Percentiles rank a stretch among this genome's conserved stretches.
Evolutionary conservation across 2,329 filamentous ascomycete genomes (phyloP).

Genomic region (Colletotrichum spinosum): DNA sequence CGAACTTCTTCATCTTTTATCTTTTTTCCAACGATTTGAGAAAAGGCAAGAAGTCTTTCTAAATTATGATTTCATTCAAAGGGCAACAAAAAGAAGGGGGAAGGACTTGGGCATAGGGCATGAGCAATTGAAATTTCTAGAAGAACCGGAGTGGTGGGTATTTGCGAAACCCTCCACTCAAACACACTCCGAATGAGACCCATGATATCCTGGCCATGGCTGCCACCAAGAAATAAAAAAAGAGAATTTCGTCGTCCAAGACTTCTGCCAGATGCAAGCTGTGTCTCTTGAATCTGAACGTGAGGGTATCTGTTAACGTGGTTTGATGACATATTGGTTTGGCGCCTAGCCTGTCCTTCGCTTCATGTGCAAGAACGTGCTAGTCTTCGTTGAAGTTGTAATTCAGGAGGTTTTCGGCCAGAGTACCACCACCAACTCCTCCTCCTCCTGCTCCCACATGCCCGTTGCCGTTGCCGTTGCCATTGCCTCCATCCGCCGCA

Average conservation of each 20-base stretch:
- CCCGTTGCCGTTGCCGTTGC: conserved; percentile 2
- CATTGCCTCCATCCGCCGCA: neutral
- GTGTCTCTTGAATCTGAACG: neutral
- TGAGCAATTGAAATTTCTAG: conserved; percentile 35
- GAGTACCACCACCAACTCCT: conserved; percentile 13
- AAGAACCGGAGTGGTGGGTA: conserved; percentile 32
- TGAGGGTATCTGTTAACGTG: too few relatives aligned
- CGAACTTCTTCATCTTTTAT: conserved; percentile 4
- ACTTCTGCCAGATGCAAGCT: neutral
- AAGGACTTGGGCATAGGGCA: conserved; percentile 9
- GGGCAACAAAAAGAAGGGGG: conserved; percentile 2
- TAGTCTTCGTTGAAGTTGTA: conserved; percentile 30
- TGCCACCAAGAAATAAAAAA: conserved; percentile 2
- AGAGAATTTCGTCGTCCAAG: neutral
- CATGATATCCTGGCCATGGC: conserved; percentile 25
- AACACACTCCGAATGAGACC: conserved; percentile 18
- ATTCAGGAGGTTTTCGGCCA: conserved; percentile 35
- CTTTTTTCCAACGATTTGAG: neutral
- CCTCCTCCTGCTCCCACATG: neutral
- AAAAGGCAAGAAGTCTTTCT: neutral
- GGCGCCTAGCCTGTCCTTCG: too few relatives aligned
- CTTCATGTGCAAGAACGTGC: neutral
- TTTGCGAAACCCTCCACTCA: conserved; percentile 12
- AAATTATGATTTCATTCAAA: conserved; percentile 2
- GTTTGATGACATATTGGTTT: too few relatives aligned